Evolutionary conservation across 169 alveolate genomes (phyloP).

Genomic region (Eimeria necatrix): DNA sequence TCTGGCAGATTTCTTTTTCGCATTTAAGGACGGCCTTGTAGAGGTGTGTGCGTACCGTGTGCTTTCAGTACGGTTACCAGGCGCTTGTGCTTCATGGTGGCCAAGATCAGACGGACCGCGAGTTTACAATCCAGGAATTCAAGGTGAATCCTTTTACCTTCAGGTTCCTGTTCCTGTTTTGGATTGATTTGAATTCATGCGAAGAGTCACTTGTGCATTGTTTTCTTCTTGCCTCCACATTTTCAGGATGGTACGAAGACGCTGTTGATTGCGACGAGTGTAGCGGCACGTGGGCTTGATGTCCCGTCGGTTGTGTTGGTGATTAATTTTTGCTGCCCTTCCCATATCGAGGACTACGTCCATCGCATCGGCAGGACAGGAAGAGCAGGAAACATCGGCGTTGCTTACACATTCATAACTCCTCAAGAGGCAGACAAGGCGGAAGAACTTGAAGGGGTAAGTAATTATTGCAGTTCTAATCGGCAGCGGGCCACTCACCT

Average conservation of each 20-base stretch:
- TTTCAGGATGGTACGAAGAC: conserved; percentile 81
- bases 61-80: conserved; percentile 92
- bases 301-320: conserved; percentile 97
- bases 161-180: neutral
- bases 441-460: conserved; percentile 95
- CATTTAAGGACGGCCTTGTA: neutral
- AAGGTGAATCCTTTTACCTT: conserved; percentile 51
- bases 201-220: neutral
- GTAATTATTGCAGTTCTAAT: neutral
- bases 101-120: conserved; percentile 98
- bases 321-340: conserved; percentile 98
- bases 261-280: conserved; percentile 98
- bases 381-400: conserved; percentile 98
- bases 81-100: conserved; percentile 98
- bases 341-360: conserved; percentile 99
- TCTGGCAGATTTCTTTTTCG: neutral
- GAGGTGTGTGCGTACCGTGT: conserved; percentile 7
- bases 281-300: conserved; percentile 99
- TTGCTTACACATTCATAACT: conserved; percentile 97
- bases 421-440: conserved; percentile 96
- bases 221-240: conserved; percentile 9
- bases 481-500: neutral
- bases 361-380: conserved; percentile 99
- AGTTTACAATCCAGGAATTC: conserved; percentile 94
- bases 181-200: neutral